A percentile compares a stretch with the other conserved stretches of the same genome.
Conservation (phyloP, 805 yeast genomes). For the Kurtzmaniella fragi region DNA sequence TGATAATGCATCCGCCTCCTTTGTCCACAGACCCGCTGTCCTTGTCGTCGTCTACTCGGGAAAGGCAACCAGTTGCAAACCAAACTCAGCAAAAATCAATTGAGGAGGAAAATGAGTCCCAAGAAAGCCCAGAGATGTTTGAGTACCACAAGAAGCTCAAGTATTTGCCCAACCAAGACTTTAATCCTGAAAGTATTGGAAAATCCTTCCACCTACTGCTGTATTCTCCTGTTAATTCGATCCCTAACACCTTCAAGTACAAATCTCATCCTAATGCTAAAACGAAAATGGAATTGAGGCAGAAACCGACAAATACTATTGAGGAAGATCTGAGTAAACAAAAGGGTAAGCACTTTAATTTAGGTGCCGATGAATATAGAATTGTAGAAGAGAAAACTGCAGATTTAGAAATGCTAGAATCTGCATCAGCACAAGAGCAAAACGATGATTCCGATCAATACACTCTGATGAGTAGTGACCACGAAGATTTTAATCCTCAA, state of each 20-base stretch:
- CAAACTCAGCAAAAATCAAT: background rate
- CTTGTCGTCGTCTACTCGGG: background rate
- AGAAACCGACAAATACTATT: background rate
- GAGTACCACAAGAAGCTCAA: conserved; percentile 27
- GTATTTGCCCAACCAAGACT: conserved; percentile 29
- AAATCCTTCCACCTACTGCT: conserved; percentile 2
- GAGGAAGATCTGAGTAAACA: background rate
- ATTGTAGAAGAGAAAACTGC: background rate
- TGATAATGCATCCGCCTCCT: conserved; percentile 2
- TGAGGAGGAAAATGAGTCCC: background rate
- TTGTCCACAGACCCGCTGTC: too few relatives aligned
- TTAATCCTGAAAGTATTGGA: conserved; percentile 14
- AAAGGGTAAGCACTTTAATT: too few relatives aligned
- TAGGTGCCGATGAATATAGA: conserved; percentile 3
- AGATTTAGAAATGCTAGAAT: background rate
- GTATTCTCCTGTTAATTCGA: conserved; percentile 19
- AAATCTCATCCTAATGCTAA: conserved; percentile 43
- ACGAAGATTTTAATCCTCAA: background rate
- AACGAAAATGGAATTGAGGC: conserved; percentile 26
- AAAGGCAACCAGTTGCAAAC: background rate
- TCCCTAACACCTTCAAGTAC: conserved; percentile 41
- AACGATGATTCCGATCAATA: conserved; percentile 1
- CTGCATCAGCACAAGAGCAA: conserved; percentile 2
- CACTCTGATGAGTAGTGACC: too few relatives aligned
- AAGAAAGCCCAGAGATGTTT: background rate